Base-by-base conservation (phyloP, 2,329 filamentous ascomycete genomes). In the Alternaria incomplexa region DNA sequence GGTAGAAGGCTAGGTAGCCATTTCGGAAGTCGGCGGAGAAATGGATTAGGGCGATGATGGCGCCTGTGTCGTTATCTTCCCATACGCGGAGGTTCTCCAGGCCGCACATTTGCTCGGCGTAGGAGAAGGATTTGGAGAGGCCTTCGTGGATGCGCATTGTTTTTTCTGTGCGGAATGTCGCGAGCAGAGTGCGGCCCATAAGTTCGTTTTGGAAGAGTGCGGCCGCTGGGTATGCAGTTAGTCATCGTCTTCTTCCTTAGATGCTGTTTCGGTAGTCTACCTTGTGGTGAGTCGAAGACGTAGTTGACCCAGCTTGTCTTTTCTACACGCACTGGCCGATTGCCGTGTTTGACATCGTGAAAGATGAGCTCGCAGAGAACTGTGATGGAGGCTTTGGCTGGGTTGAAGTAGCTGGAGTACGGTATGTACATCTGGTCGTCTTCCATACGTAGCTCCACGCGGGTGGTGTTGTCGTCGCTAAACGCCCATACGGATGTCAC, bases 21-120 rank as follows among this genome's bases (percentile, higher is more conserved):
- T 77, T 73, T 20, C 81, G 75, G 48, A 84, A 84, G 13, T 80
- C 79, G 0, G 81, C 80, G 3, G 74, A 78, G 48, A 82, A 82
- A 58, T 84, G 82, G 40, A 84, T 80, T 5, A 83, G 72, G 0
- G 79, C 82, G 30, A 84, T 73, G 17, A 84, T 76, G 20, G 81
- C 83, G 17, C 79, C 79, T 0, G 73, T 77, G 1, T 78, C 79
- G 23, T 81, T 77, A 48, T 84, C 82, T 63, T 83, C 78, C 82
- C 83, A 85, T 0, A 84, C 70, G 5, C 83, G 77, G 3, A 84
- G 73, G 36, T 81, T 82, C 62, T 85, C 83, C 62, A 84, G 81
- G 20, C 80, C 83, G 56, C 82, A 83, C 74, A 85, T 83, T 67
- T 84, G 83, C 65, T 84, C 82, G 56, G 83, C 80, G 58, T 83